Evolutionary conservation across 2,329 filamentous ascomycete species (phyloP), one percentile per base, ranked within the genome.

Genomic region (Plenodomus lindquistii): DNA sequence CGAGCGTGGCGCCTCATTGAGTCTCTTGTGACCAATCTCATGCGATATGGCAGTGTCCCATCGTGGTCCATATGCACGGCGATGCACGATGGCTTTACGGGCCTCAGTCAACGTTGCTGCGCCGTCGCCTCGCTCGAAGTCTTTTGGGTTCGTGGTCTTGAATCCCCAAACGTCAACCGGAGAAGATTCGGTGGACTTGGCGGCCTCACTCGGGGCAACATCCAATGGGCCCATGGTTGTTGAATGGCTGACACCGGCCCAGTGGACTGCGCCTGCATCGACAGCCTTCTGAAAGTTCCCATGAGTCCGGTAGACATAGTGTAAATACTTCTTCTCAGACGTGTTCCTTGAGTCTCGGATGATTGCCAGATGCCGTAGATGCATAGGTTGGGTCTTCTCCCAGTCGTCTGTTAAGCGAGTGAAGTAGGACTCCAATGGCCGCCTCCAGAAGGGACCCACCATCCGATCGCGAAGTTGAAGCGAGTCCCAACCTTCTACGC

Each of bases 301-400:
- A 35, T 76, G 73, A 0, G 81, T 79, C 42, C 82, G 81, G 54
- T 85, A 83, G 8, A 81, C 64, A 63, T 81, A 85, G 50, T 80
- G 77, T 35, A 71, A 49, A 20, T 61, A 67, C 27, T 66, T 70
- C 48, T 66, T 70, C 16, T 79, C 79, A 11, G 73, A 70, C 13
- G 73, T 73, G 13, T 80, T 72, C 2, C 74, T 72, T 5, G 77
- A 79, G 45, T 85, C 82, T 51, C 81, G 73, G 27, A 85, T 75
- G 22, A 86, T 71, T 10, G 79, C 75, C 15, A 84, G 67, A 59
- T 85, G 81, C 16, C 79, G 77, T 18, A 85, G 71, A 62, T 84
- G 77, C 3, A 72, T 67, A 19, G 83, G 83, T 56, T 86, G 84
- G n/a, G 79, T 80, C 15, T 78, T 59, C 44, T 82, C 77, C 78